A percentile compares a stretch with the other conserved stretches of the same genome.
phyloP scores from a whole-genome alignment of 345 rosid genomes.

The Sonneratia caseolaris region DNA sequence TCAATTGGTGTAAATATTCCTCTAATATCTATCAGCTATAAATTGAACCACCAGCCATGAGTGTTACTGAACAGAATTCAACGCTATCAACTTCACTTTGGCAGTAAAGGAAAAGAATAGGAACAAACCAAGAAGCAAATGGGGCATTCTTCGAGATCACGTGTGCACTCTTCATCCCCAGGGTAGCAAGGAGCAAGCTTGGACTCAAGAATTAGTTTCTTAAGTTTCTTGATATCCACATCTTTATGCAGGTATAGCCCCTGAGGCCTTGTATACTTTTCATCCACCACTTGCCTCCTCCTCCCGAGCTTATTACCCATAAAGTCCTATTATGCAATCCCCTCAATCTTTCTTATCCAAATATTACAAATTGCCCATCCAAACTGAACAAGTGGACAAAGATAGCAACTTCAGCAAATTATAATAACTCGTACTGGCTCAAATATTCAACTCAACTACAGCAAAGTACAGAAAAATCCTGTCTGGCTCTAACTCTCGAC shows the following conservation, averaged over 20 bases:
- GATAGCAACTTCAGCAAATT: neutral
- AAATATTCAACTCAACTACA: too few relatives aligned
- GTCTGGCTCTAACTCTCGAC: neutral
- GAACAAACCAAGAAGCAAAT: constrained; percentile 91
- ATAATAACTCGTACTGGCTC: neutral
- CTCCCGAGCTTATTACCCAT: constrained; percentile 98
- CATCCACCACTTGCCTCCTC: constrained; percentile 82
- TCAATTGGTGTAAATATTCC: neutral
- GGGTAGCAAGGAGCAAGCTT: constrained; percentile 99
- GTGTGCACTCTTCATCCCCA: constrained; percentile 68
- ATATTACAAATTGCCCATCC: neutral
- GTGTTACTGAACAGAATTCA: neutral
- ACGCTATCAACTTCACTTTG: neutral
- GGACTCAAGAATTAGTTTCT: constrained; percentile 85
- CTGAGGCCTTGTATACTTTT: constrained; percentile 82
- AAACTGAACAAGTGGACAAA: neutral
- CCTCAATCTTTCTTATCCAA: neutral
- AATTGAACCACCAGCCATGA: neutral
- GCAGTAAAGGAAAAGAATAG: neutral
- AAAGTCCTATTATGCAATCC: constrained; percentile 5
- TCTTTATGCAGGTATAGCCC: constrained; percentile 84
- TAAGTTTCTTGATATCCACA: constrained; percentile 89
- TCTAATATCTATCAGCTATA: neutral
- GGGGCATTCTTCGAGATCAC: constrained; percentile 91
- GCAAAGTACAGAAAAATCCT: too few relatives aligned